Conservation (phyloP, 2,329 filamentous ascomycete species). For the Xylaria sp. region DNA sequence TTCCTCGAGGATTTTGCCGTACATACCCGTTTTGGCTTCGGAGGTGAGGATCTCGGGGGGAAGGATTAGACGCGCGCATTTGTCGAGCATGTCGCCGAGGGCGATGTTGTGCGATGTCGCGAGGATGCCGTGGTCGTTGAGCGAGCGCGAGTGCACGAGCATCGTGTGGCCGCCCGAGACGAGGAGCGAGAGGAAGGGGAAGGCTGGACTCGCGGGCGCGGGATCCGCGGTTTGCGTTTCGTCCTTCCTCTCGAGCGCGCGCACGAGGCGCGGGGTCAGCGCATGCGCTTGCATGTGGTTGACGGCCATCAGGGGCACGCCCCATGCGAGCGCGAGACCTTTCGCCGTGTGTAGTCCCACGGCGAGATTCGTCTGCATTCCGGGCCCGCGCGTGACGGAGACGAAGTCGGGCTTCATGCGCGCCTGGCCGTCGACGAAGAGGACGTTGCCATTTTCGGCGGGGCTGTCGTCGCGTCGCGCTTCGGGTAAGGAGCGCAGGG, state of each 20-base stretch:
- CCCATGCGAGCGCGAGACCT: constrained; percentile 78
- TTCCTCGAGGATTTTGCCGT: constrained; percentile 70
- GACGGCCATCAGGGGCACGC: constrained; percentile 74
- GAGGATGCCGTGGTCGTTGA: constrained; percentile 67
- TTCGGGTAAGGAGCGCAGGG: constrained; percentile 49
- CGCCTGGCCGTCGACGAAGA: constrained; percentile 27
- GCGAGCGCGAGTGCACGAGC: constrained; percentile 65
- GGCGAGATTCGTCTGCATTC: constrained; percentile 74
- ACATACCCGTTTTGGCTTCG: constrained; percentile 60
- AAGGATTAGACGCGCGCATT: constrained; percentile 71
- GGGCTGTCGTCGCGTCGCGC: neutral
- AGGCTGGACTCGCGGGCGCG: constrained; percentile 44
- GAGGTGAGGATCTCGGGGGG: constrained; percentile 50
- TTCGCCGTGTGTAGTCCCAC: constrained; percentile 81
- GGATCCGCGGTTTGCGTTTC: neutral
- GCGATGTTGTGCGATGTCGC: constrained; percentile 73
- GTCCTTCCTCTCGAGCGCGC: constrained; percentile 46
- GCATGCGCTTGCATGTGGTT: constrained; percentile 98
- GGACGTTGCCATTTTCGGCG: neutral
- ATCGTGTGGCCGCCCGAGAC: constrained; percentile 91
- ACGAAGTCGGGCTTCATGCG: constrained; percentile 69
- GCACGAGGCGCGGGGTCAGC: constrained; percentile 73
- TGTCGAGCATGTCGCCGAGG: constrained; percentile 87
- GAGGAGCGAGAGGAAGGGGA: constrained; percentile 83
- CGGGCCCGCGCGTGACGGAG: constrained; percentile 84